Evolutionary conservation across 192 early-diverging fungal species (phyloP).

Genomic region (Endogone sp.): DNA sequence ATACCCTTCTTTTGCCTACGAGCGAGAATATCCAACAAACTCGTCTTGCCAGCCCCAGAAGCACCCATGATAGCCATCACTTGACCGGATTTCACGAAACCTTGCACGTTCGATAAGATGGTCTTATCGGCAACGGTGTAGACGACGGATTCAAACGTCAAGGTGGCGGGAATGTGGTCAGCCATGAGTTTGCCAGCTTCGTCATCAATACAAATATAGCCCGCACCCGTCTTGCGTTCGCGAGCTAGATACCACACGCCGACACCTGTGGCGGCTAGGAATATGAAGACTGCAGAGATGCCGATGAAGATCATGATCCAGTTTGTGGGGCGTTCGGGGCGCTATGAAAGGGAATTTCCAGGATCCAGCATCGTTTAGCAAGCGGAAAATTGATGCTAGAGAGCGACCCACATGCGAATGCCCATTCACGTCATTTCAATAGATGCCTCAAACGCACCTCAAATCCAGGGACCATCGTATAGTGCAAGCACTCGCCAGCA

Average conservation of each 20-base stretch:
- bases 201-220: conserved; percentile 46
- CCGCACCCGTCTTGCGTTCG: conserved; percentile 6
- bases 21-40: conserved; percentile 86
- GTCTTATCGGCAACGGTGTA: conserved; percentile 47
- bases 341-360: too few relatives aligned
- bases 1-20: conserved; percentile 63
- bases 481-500: conserved; percentile 86
- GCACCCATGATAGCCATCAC: conserved; percentile 93
- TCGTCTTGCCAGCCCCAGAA: conserved; percentile 92
- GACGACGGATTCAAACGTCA: conserved; percentile 60
- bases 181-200: conserved; percentile 68
- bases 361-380: too few relatives aligned
- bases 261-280: conserved; percentile 18
- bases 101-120: conserved; percentile 67
- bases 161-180: conserved; percentile 61
- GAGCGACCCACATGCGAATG: too few relatives aligned
- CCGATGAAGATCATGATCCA: conserved; percentile 38
- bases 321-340: conserved; percentile 29
- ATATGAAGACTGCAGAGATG: conserved; percentile 30
- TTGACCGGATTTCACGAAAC: conserved; percentile 77
- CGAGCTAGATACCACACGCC: conserved; percentile 24
- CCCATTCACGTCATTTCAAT: neutral
- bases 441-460: neutral
- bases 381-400: too few relatives aligned
- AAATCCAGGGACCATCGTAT: conserved; percentile 82